Evolutionary conservation across 179 eudicot genomes (phyloP).

Genomic region (Pouteria campechiana): DNA sequence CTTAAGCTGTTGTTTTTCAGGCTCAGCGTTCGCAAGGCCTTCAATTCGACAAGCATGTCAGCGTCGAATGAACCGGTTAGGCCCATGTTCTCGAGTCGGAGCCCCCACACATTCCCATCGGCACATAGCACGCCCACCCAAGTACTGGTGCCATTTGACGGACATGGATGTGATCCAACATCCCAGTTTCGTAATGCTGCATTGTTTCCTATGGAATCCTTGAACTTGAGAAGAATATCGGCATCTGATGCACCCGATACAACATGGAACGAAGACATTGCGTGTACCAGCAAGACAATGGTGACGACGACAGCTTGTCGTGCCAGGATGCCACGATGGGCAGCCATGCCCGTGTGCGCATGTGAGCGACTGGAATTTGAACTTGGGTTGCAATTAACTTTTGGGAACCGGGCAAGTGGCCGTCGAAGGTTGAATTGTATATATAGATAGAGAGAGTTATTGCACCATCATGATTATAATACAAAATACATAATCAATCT

Average conservation of each 20-base stretch:
- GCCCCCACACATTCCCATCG: conserved; percentile 35
- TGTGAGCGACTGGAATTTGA: too few relatives aligned
- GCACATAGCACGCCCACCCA: conserved; percentile 46
- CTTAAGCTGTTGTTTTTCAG: conserved; percentile 35
- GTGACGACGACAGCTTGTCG: too few relatives aligned
- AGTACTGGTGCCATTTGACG: conserved; percentile 8
- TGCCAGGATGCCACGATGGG: too few relatives aligned
- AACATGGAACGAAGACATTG: too few relatives aligned
- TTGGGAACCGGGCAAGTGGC: too few relatives aligned
- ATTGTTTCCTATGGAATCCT: conserved; percentile 14
- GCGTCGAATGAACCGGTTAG: conserved; percentile 37
- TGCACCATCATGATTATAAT: too few relatives aligned
- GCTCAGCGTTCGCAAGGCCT: conserved; percentile 32
- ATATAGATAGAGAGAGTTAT: too few relatives aligned
- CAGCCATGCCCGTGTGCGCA: too few relatives aligned
- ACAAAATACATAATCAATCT: too few relatives aligned
- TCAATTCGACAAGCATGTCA: conserved; percentile 29
- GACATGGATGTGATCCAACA: conserved; percentile 30
- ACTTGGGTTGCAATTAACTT: too few relatives aligned
- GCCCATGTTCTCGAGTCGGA: conserved; percentile 40
- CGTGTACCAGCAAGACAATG: too few relatives aligned
- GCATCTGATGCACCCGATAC: conserved; percentile 14
- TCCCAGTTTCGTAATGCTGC: conserved; percentile 32
- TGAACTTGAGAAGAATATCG: conserved; percentile 37
- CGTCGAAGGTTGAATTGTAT: too few relatives aligned